Evolutionary conservation across 169 alveolate species (phyloP).

Genomic region (Plasmodium adleri): DNA sequence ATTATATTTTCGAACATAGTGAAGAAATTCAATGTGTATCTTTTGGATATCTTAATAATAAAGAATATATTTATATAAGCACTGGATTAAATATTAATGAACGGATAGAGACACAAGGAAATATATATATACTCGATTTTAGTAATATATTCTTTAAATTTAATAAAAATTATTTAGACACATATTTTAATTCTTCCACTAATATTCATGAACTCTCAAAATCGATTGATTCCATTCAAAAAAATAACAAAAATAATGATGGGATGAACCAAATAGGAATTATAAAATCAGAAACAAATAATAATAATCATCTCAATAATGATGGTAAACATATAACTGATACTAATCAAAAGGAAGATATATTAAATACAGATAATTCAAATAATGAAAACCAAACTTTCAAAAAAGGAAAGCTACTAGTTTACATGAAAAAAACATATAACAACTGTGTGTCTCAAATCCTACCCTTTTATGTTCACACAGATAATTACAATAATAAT

Average conservation of each 20-base stretch:
- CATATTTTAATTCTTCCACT: neutral
- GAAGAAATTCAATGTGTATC: constrained; percentile 42
- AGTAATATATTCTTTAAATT: constrained; percentile 11
- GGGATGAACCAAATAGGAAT: neutral
- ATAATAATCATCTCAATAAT: neutral
- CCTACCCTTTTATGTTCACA: constrained; percentile 35
- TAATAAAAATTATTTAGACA: neutral
- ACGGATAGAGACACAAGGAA: constrained; percentile 60
- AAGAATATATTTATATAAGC: constrained; percentile 32
- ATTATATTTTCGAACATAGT: constrained; percentile 54
- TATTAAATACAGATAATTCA: neutral
- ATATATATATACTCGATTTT: constrained; percentile 45
- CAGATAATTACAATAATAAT: neutral
- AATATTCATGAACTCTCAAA: neutral
- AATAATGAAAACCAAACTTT: neutral
- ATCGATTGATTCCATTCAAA: neutral
- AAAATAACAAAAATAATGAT: neutral
- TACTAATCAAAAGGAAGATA: neutral
- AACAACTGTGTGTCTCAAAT: constrained; percentile 45
- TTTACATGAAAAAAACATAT: constrained; percentile 62
- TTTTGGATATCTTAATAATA: constrained; percentile 37
- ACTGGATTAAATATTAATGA: constrained; percentile 47
- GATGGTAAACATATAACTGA: neutral
- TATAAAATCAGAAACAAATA: neutral
- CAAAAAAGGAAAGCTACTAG: constrained; percentile 17